phyloP scores from a whole-genome alignment of 225 moss, liverwort and hornwort species.

The Bryum argenteum region DNA sequence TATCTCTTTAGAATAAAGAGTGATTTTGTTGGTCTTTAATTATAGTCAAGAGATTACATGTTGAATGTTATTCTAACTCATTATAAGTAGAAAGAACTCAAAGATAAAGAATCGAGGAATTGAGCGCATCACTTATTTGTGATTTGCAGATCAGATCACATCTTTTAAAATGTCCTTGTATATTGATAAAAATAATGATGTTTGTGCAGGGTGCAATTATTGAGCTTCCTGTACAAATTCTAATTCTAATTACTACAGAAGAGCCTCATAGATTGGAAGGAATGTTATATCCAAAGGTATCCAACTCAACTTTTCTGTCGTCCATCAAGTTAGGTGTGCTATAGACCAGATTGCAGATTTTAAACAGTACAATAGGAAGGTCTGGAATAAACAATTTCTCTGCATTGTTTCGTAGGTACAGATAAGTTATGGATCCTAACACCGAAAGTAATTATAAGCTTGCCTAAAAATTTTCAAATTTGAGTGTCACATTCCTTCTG shows the following conservation, averaged over 20 bases:
- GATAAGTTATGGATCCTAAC: too few species aligned
- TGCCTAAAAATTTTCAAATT: too few species aligned
- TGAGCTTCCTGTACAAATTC: slow-evolving; percentile 89
- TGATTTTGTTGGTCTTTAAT: neutral
- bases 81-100: slow-evolving; percentile 21
- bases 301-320: neutral
- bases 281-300: slow-evolving; percentile 98
- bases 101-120: neutral
- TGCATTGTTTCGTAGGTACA: too few species aligned
- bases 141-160: neutral
- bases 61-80: slow-evolving; percentile 4
- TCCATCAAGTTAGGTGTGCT: slow-evolving; percentile 9
- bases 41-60: neutral
- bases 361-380: neutral
- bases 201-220: slow-evolving; percentile 92
- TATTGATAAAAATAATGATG: slow-evolving; percentile 30
- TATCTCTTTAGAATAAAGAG: neutral
- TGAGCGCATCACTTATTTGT: neutral
- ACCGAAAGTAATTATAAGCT: too few species aligned
- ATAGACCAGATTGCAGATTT: neutral
- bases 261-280: slow-evolving; percentile 96
- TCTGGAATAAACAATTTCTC: too few species aligned
- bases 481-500: too few species aligned
- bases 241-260: slow-evolving; percentile 91
- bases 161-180: neutral